Base-by-base conservation (phyloP, 192 early-diverging fungal species). In the Endogone sp. region DNA sequence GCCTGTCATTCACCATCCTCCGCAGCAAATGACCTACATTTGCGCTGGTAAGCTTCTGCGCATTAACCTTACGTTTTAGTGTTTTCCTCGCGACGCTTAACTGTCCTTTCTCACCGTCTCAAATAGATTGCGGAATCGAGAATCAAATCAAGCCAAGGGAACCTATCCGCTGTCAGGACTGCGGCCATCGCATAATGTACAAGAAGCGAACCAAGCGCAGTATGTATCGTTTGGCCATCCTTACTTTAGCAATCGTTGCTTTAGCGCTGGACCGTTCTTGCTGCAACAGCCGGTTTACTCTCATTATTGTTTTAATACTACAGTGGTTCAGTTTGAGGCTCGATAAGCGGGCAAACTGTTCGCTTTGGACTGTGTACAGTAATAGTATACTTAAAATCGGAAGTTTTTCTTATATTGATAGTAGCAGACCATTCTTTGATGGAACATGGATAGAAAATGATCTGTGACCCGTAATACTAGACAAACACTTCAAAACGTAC, bases 281-380 rank as follows among this genome's bases (percentile, higher is more conserved):
- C 24, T 31, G 67, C 16, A n/a, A n/a, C n/a, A n/a, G n/a, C n/a
- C n/a, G n/a, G n/a, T n/a, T n/a, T n/a, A n/a, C n/a, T n/a, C n/a
- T n/a, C n/a, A n/a, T n/a, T n/a, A n/a, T n/a, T n/a, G 16, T 65
- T 63, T 66, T 25, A 32, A 72, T 69, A 77, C 72, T 62, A 62
- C 81, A 86, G 93, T 98, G 94, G 93, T 96, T 65, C 95, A 98
- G 84, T 98, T 98, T 73, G 95, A 98, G 84, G 95, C 95, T 64
- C 94, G 95, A 69, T 96, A 90, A 85, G 64, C 4, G 22, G 59
- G 4, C 23, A n/a, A 60, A 44, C 37, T 44, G n/a, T n/a, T n/a
- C n/a, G n/a, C n/a, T n/a, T n/a, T n/a, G n/a, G n/a, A n/a, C n/a
- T n/a, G n/a, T n/a, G n/a, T n/a, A n/a, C n/a, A n/a, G n/a, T n/a